Percentiles rank a stretch among this genome's conserved stretches.
phyloP scores from a whole-genome alignment of 1,284 basidiomycete genomes.

The Tilletia horrida region DNA sequence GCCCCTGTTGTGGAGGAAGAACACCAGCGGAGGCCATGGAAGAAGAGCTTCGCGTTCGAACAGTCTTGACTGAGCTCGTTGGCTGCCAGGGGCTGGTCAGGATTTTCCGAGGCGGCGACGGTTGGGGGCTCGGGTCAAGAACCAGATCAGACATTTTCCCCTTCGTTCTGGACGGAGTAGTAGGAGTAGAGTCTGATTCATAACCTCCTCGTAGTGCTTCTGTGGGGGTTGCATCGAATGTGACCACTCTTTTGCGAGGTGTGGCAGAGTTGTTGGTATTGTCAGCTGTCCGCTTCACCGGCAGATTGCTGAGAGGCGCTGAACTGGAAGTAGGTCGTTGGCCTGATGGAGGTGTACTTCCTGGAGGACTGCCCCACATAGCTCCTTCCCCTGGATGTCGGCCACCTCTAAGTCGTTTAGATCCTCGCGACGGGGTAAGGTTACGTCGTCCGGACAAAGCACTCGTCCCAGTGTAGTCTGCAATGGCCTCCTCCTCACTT shows the following conservation, averaged over 20 bases:
- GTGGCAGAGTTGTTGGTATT: not conserved
- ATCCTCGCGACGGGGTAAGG: not conserved
- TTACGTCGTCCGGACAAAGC: not conserved
- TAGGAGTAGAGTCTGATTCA: not conserved
- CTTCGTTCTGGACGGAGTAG: not conserved
- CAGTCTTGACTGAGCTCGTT: not conserved
- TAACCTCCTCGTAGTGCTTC: not conserved
- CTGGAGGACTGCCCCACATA: slow-evolving; percentile 6
- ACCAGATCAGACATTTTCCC: not conserved
- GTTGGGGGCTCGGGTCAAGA: not conserved
- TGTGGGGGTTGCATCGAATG: slow-evolving; percentile 3
- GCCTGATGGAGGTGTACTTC: not conserved
- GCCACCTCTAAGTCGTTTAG: slow-evolving; percentile 3
- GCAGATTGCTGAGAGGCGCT: not conserved
- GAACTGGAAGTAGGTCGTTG: not conserved
- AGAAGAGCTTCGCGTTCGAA: not conserved
- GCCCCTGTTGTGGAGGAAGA: no score
- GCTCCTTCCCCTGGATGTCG: slow-evolving; percentile 12
- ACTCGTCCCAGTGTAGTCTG: not conserved
- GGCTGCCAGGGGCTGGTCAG: slow-evolving; percentile 1
- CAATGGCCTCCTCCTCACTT: not conserved
- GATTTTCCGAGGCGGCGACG: not conserved
- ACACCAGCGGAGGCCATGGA: not conserved
- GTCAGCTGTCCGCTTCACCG: not conserved
- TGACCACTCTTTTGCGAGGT: not conserved